Conservation (phyloP, 129 eudicot genomes). For the Arctium lappa region DNA sequence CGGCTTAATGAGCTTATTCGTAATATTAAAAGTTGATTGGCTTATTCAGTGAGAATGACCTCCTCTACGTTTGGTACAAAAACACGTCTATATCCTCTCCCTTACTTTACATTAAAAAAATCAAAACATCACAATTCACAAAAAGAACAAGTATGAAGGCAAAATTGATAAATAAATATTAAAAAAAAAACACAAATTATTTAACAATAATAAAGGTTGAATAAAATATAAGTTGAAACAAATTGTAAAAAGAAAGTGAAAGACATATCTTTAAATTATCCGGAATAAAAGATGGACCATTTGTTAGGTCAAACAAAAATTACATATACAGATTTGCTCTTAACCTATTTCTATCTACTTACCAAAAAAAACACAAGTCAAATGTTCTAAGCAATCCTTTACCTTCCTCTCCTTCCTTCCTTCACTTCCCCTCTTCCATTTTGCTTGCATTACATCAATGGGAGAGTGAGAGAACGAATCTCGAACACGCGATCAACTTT, state of each 20-base stretch:
- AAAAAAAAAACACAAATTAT: too few relatives aligned
- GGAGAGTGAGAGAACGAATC: slow-evolving; percentile 14
- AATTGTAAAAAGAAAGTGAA: neutral
- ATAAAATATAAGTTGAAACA: neutral
- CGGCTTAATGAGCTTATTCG: too few relatives aligned
- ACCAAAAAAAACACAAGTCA: neutral
- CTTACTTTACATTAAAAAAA: too few relatives aligned
- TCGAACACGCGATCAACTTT: slow-evolving; percentile 3
- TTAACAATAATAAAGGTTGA: neutral
- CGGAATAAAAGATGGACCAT: neutral
- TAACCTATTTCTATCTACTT: slow-evolving; percentile 7
- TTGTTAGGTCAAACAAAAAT: slow-evolving; percentile 5
- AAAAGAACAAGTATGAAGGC: neutral
- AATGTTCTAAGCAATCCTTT: slow-evolving; percentile 7
- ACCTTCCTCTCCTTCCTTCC: slow-evolving; percentile 1
- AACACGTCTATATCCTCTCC: too few relatives aligned
- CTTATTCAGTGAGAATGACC: too few relatives aligned
- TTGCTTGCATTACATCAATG: slow-evolving; percentile 13
- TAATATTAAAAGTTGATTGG: too few relatives aligned
- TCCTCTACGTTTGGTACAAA: too few relatives aligned
- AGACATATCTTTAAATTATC: neutral
- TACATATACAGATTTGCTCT: slow-evolving; percentile 1
- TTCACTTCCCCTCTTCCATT: slow-evolving; percentile 23
- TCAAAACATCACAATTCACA: too few relatives aligned
- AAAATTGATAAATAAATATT: too few relatives aligned